phyloP scores from a whole-genome alignment of 2,329 filamentous ascomycete species.

The Cercospora sojina region DNA sequence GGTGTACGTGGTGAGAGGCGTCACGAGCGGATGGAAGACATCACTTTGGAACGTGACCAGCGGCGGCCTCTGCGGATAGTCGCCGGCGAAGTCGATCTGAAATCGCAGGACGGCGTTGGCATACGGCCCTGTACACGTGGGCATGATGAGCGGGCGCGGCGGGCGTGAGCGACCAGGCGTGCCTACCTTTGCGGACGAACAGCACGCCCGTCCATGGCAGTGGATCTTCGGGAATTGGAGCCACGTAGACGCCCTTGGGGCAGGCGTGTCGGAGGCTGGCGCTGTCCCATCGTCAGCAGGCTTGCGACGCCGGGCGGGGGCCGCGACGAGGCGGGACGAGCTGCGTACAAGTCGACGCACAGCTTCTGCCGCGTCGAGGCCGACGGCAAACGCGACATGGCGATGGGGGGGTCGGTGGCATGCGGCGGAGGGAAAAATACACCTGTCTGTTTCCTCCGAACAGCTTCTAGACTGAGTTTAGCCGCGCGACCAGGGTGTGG shows the following conservation, averaged over 20 bases:
- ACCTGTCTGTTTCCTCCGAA: background rate
- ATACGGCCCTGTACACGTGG: conserved; percentile 69
- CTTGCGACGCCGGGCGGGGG: background rate
- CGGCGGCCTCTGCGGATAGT: conserved; percentile 76
- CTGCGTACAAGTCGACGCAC: conserved; percentile 71
- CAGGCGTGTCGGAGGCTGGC: conserved; percentile 57
- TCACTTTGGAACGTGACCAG: conserved; percentile 86
- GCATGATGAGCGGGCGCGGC: conserved; percentile 10
- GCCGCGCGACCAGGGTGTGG: conserved; percentile 1
- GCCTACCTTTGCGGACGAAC: conserved; percentile 80
- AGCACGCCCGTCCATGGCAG: conserved; percentile 86
- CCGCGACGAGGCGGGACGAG: background rate
- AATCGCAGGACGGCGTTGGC: conserved; percentile 83
- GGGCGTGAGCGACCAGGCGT: background rate
- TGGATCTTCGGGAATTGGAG: conserved; percentile 75
- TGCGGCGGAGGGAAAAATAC: background rate
- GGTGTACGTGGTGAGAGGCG: conserved; percentile 90
- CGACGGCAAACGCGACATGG: conserved; percentile 26
- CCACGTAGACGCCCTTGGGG: conserved; percentile 84
- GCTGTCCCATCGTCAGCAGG: conserved; percentile 22
- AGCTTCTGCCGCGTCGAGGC: conserved; percentile 70
- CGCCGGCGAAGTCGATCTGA: conserved; percentile 79
- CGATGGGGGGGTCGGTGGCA: background rate
- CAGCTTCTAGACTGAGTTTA: background rate
- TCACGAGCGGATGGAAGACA: conserved; percentile 91